Evolutionary conservation across 768 basidiomycete species (phyloP).

Genomic region (Hygrophorus pudorinus): DNA sequence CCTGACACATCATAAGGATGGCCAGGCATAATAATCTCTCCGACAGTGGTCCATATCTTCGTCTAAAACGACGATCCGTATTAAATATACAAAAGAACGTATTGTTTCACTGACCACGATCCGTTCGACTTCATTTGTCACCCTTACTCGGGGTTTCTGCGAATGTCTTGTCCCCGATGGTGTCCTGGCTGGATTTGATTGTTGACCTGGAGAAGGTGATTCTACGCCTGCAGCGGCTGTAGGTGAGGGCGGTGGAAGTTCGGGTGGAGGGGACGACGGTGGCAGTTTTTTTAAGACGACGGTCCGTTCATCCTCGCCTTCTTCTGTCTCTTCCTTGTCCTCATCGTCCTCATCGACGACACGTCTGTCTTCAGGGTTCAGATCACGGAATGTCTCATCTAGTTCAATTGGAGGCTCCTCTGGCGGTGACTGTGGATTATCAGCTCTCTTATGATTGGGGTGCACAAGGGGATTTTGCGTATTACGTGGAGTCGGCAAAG

Average conservation of each 20-base stretch:
- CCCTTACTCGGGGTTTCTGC: constrained; percentile 20
- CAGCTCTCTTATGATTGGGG: not conserved
- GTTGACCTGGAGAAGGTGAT: not conserved
- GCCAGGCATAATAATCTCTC: constrained; percentile 55
- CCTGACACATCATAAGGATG: constrained; percentile 28
- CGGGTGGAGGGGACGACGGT: not conserved
- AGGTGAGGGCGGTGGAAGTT: not conserved
- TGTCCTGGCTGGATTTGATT: not conserved
- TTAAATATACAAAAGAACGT: not conserved
- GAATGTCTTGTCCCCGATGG: constrained; percentile 3
- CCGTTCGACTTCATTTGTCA: constrained; percentile 55
- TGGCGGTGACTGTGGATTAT: not conserved
- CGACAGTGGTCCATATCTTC: constrained; percentile 59
- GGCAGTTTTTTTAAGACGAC: constrained; percentile 1
- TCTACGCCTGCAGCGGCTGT: not conserved
- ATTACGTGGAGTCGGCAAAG: constrained; percentile 13
- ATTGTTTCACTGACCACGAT: constrained; percentile 40
- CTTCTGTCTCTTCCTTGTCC: not conserved
- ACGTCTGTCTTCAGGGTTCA: not conserved
- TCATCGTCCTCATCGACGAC: constrained; percentile 5
- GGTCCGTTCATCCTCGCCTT: constrained; percentile 3
- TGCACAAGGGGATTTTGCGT: not conserved
- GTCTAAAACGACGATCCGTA: constrained; percentile 27
- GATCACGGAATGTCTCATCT: not conserved
- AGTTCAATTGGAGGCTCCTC: not conserved